These are phyloP conservation scores for Malania oleifera DNA, from an alignment of 164 flowering plant genomes.

Conservation along the genomic window DNA sequence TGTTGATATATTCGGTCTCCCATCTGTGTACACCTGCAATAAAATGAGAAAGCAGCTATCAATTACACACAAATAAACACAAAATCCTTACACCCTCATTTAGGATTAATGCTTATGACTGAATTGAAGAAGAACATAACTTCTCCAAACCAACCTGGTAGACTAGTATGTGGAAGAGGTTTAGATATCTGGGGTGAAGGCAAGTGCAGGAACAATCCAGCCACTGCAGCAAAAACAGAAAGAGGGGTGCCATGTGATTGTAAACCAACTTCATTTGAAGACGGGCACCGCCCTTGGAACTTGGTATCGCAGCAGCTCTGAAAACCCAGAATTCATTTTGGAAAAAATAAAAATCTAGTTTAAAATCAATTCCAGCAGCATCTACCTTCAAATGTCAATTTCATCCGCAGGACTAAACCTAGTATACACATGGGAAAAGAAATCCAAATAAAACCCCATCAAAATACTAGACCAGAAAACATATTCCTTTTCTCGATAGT, in stretches of 20 bases:
- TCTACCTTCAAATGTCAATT: too few species aligned
- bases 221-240: constrained; percentile 66
- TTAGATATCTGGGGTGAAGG: constrained; percentile 58
- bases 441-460: too few species aligned
- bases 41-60: not conserved
- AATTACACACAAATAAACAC: not conserved
- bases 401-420: too few species aligned
- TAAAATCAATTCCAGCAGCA: not conserved
- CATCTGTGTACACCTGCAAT: constrained; percentile 53
- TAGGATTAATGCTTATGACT: too few species aligned
- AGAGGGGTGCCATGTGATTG: constrained; percentile 61
- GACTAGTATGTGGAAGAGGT: constrained; percentile 59
- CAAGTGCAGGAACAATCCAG: constrained; percentile 63
- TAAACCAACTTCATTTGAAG: constrained; percentile 75
- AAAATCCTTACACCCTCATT: too few species aligned
- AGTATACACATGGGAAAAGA: too few species aligned
- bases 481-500: too few species aligned
- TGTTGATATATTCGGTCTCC: constrained; percentile 33
- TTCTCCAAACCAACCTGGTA: constrained; percentile 51
- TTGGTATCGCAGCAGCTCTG: constrained; percentile 82
- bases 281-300: constrained; percentile 52
- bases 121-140: not conserved
- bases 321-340: constrained; percentile 7
- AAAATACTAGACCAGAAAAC: too few species aligned
- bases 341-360: constrained; percentile 2